Evolutionary conservation across 139 green algal species (phyloP).

Genomic region (Volvox reticuliferus): DNA sequence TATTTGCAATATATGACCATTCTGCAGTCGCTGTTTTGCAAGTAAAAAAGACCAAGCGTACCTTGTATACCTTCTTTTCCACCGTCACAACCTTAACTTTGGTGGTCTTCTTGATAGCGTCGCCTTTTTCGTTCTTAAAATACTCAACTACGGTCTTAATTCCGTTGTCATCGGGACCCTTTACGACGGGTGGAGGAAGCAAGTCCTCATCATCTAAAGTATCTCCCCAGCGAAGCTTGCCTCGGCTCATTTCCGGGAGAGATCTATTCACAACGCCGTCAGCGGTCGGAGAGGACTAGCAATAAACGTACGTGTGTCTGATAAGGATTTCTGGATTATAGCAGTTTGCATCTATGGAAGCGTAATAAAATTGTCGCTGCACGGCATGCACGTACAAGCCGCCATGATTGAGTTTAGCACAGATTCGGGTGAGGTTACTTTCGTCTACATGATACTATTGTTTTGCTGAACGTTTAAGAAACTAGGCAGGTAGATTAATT

Average conservation of each 20-base stretch:
- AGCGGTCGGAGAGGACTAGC: background rate
- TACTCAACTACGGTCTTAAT: slow-evolving; percentile 94
- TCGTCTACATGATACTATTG: too few relatives aligned
- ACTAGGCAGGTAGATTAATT: too few relatives aligned
- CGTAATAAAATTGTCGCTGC: too few relatives aligned
- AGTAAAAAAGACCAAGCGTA: slow-evolving; percentile 35
- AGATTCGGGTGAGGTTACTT: too few relatives aligned
- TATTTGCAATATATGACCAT: background rate
- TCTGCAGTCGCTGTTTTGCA: background rate
- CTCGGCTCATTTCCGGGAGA: slow-evolving; percentile 33
- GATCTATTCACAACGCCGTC: background rate
- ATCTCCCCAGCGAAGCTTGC: slow-evolving; percentile 89
- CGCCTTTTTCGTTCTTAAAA: slow-evolving; percentile 91
- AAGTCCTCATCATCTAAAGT: slow-evolving; percentile 86
- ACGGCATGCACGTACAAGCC: too few relatives aligned
- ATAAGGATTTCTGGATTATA: too few relatives aligned
- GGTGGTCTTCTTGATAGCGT: slow-evolving; percentile 93
- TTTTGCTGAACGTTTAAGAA: too few relatives aligned
- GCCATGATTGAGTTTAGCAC: too few relatives aligned
- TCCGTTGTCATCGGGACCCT: slow-evolving; percentile 91
- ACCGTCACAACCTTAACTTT: slow-evolving; percentile 90
- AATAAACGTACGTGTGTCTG: too few relatives aligned
- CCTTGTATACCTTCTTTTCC: slow-evolving; percentile 95
- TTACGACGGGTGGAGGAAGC: slow-evolving; percentile 76
- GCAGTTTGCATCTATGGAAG: too few relatives aligned